Conservation (phyloP, 129 eudicot species). For the Cynara cardunculus region DNA sequence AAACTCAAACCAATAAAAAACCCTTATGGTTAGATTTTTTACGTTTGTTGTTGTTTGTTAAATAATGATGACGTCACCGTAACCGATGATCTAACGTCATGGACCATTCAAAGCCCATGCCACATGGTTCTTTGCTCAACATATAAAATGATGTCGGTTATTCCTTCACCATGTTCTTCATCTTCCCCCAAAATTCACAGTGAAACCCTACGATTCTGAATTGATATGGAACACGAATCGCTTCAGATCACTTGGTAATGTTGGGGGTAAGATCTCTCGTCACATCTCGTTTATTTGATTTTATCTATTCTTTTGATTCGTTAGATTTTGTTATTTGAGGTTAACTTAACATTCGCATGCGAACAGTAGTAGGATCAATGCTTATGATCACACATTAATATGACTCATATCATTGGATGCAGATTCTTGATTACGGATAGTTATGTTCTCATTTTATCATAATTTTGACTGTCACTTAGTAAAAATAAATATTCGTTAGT, state of each 20-base stretch:
- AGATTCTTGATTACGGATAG: background rate
- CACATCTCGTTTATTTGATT: background rate
- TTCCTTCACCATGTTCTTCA: background rate
- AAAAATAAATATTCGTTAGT: background rate
- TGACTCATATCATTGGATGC: background rate
- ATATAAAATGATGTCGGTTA: too few species aligned
- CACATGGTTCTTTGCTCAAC: too few species aligned
- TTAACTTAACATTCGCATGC: background rate
- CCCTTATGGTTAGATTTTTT: too few species aligned
- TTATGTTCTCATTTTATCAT: background rate
- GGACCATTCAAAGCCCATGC: too few species aligned
- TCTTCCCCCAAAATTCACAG: background rate
- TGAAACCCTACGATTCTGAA: background rate
- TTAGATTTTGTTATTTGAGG: background rate
- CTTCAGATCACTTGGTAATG: background rate
- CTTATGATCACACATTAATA: background rate
- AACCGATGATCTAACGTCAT: background rate
- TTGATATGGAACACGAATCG: background rate
- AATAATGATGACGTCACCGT: background rate
- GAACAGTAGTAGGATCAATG: background rate
- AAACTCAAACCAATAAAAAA: too few species aligned
- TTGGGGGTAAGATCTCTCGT: background rate
- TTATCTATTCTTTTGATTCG: background rate
- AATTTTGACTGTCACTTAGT: background rate
- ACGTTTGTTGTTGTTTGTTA: background rate